A percentile compares a stretch with the other conserved stretches of the same genome.
Conservation (phyloP, 352 stramenopile genomes). For the Phytophthora brassicae region DNA sequence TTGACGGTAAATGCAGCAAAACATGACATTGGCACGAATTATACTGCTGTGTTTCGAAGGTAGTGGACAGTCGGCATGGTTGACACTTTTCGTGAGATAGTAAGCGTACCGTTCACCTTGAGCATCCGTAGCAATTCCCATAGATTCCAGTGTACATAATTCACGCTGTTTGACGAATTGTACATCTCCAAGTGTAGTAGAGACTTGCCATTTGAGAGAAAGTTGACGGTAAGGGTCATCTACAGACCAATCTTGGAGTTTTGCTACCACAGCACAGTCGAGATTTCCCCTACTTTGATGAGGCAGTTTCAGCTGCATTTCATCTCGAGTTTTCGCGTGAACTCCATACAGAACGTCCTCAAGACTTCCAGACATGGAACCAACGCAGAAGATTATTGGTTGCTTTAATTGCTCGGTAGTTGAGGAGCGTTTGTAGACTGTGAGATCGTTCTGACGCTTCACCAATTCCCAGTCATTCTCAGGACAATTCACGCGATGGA, state of each 20-base stretch:
- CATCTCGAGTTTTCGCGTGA: slow-evolving; percentile 41
- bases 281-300: slow-evolving; percentile 37
- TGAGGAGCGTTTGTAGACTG: slow-evolving; percentile 24
- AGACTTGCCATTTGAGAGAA: slow-evolving; percentile 55
- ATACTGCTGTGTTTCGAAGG: slow-evolving; percentile 37
- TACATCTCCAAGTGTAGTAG: slow-evolving; percentile 37
- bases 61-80: slow-evolving; percentile 38
- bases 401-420: not conserved
- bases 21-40: slow-evolving; percentile 51
- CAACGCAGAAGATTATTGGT: slow-evolving; percentile 43
- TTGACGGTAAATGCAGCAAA: slow-evolving; percentile 66
- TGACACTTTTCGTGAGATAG: slow-evolving; percentile 43
- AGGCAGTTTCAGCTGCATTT: slow-evolving; percentile 40
- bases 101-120: slow-evolving; percentile 52
- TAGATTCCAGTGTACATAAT: slow-evolving; percentile 63
- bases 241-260: slow-evolving; percentile 36
- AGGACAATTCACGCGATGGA: slow-evolving; percentile 23
- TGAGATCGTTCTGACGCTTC: slow-evolving; percentile 35
- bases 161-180: slow-evolving; percentile 59
- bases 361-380: slow-evolving; percentile 44
- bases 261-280: slow-evolving; percentile 50
- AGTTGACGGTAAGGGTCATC: slow-evolving; percentile 49
- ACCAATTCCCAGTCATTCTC: slow-evolving; percentile 40
- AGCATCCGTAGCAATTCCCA: slow-evolving; percentile 35
- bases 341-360: slow-evolving; percentile 59